Evolutionary conservation across 2,329 filamentous ascomycete species (phyloP), one percentile per base, ranked within the genome.

Genomic region (Stagonosporopsis cucurbitacearum): DNA sequence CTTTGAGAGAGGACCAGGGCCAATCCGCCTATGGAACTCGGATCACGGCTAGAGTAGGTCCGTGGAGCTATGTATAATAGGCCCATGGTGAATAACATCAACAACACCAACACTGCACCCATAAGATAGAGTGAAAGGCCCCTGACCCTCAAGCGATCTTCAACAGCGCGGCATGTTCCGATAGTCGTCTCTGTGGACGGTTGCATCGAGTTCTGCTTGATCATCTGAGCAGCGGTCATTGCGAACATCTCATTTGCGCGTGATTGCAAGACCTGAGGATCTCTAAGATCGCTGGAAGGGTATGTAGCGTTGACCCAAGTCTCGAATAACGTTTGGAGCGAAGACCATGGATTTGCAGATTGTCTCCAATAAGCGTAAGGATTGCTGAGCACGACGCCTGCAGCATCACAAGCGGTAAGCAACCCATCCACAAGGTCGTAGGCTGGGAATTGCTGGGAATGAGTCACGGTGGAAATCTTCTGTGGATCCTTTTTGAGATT

Each of bases 151-250:
- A 47, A 33, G 7, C 44, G 44, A 30, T 47, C 44, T 30, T 47
- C 33, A 17, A 6, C 30, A 9, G 32, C 33, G 32, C 25, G 44
- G 20, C 44, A 47, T 4, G 25, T 37, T 20, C 44, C 44, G 30
- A 47, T 13, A 17, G 23, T 19, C 4, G 23, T 15, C 11, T 47
- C 23, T 20, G 23, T 17, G 8, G 33, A 47, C 4, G 44, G 22
- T 28, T 35, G 44, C 44, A 47, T 47, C 33, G 39, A 36, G 17
- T 25, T 39, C 22, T 47, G 44, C 33, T 47, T 47, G 13, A 35
- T 35, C 44, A 47, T 47, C 12, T 47, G 44, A 4, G 44, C 44
- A 30, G 33, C 39, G 5, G 6, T 23, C 44, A 47, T 47, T 2
- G 44, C 25, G 25, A 47, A 47, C 44, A 47, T 28, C 11, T 47